Base-by-base conservation (phyloP, 139 green algal genomes). In the Bryopsis sp. region DNA sequence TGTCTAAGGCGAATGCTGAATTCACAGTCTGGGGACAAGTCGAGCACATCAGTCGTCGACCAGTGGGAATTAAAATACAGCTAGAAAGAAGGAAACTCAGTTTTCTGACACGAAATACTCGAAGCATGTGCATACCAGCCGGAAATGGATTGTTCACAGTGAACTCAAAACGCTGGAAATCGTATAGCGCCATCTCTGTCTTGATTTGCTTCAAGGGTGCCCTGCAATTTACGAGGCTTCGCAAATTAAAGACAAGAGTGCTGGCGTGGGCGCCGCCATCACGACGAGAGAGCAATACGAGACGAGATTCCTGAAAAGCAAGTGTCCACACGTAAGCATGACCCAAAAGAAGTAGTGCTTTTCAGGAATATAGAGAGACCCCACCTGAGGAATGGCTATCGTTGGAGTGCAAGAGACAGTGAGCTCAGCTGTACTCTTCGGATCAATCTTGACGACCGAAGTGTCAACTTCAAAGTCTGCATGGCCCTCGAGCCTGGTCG, bases 181-280 rank as follows among this genome's bases (percentile, higher is more conserved):
- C 82, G 67, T 90, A 94, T 39, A 87, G 54, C 26, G 36, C 64
- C 7, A 70, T 70, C 7, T 74, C 38, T 4, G 63, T 38, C 33
- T 70, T 67, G 31, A 88, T 58, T 0, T 66, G 67, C 54, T 82
- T 79, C 1, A 94, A 70, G 1, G 87, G 85, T 1, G 72, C 68
- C 2, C 73, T 64, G 4, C 73, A 73, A 67, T 84, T 71, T 46
- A 84, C 74, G 24, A 59, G 47, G 31, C 65, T 72, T 3, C 64
- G 26, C n/a, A 93, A 77, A 33, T 69, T 64, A 61, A 93, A 93
- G 35, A 91, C 83, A 26, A 93, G 71, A 11, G 85, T 87, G 22
- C 82, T 78, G 0, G 81, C 84, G 36, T 82, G 71, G 22, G 79
- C 79, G 7, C 67, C 68, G 29, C 76, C 80, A 32, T 79, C 74